These are phyloP conservation scores for Arabidopsis arenosa DNA, from an alignment of 345 rosid genomes.

Conservation along the genomic window DNA sequence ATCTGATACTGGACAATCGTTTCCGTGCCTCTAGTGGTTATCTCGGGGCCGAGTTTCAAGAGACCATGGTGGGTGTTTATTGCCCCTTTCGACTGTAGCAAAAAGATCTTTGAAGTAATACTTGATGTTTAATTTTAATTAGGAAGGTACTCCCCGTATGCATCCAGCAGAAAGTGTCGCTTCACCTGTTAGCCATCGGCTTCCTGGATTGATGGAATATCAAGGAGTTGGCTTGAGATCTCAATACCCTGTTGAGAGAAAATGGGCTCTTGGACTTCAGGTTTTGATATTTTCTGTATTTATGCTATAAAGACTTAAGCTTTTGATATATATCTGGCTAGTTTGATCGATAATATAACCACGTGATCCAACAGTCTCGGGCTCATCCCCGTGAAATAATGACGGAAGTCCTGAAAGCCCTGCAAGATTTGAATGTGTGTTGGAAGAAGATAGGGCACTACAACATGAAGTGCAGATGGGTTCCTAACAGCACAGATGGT, in stretches of 20 bases:
- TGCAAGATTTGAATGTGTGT: conserved; percentile 80
- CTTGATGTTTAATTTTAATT: conserved; percentile 29
- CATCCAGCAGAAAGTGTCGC: conserved; percentile 63
- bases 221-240: conserved; percentile 70
- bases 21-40: conserved; percentile 70
- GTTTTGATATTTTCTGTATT: conserved; percentile 45
- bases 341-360: conserved; percentile 17
- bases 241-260: conserved; percentile 66
- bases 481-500: conserved; percentile 59
- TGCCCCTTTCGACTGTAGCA: conserved; percentile 18
- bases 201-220: conserved; percentile 71
- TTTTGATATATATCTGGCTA: conserved; percentile 1
- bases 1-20: conserved; percentile 81
- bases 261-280: conserved; percentile 98
- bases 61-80: conserved; percentile 60
- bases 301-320: not conserved
- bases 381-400: conserved; percentile 92
- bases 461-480: conserved; percentile 96
- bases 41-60: conserved; percentile 81
- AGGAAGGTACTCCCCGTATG: conserved; percentile 77
- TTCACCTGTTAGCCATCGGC: conserved; percentile 64
- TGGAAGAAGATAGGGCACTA: conserved; percentile 98
- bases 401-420: conserved; percentile 83
- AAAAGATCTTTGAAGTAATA: conserved; percentile 21
- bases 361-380: conserved; percentile 59